phyloP scores from a whole-genome alignment of 2,329 filamentous ascomycete genomes.

The Aspergillus sojae region DNA sequence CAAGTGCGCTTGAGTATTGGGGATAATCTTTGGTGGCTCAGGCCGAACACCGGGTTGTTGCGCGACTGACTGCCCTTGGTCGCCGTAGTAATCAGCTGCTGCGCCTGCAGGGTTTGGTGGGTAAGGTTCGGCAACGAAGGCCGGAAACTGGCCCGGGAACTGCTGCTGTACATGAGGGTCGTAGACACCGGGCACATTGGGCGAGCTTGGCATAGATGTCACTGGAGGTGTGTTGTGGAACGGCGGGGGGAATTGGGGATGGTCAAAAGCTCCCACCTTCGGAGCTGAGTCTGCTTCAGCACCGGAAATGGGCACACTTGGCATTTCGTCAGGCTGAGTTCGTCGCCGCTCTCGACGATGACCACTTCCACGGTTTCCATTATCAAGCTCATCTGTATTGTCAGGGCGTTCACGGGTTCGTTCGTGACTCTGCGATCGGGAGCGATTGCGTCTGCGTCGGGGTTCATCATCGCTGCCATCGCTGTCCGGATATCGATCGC shows the following conservation, averaged over 20 bases:
- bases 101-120: constrained; percentile 53
- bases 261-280: constrained; percentile 18
- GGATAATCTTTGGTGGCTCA: constrained; percentile 55
- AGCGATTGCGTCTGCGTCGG: constrained; percentile 27
- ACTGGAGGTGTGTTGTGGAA: constrained; percentile 25
- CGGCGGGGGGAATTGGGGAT: constrained; percentile 35
- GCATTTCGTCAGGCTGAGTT: constrained; percentile 32
- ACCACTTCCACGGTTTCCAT: constrained; percentile 17
- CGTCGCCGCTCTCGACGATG: constrained; percentile 31
- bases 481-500: constrained; percentile 23
- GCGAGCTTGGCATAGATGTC: constrained; percentile 26
- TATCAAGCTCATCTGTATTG: constrained; percentile 22
- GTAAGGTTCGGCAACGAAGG: constrained; percentile 49
- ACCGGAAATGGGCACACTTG: constrained; percentile 26
- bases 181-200: constrained; percentile 31
- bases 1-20: constrained; percentile 59
- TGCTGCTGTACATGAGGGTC: constrained; percentile 58
- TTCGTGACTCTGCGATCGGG: constrained; percentile 31
- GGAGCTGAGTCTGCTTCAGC: constrained; percentile 31
- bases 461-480: constrained; percentile 21
- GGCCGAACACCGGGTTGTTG: constrained; percentile 63
- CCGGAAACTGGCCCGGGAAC: constrained; percentile 61
- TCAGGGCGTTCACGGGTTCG: constrained; percentile 26
- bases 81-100: constrained; percentile 65
- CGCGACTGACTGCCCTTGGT: constrained; percentile 62